Base-by-base conservation (phyloP, 148 eudicot species). In the Agrostemma githago region DNA sequence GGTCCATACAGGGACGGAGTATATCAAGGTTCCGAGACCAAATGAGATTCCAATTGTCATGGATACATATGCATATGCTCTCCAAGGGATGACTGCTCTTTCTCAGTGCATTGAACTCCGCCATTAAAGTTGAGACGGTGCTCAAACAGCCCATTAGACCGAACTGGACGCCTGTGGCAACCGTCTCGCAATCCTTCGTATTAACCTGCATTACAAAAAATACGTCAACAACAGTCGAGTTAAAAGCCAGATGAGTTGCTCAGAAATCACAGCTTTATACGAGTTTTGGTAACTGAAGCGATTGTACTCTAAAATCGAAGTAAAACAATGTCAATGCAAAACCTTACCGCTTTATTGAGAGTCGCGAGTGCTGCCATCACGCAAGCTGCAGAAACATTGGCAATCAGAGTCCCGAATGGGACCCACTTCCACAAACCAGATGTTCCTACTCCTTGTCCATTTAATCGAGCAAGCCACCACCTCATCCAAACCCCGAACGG, bases 61-160 rank as follows among this genome's bases (percentile, higher is more conserved):
- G 14, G 71, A 19, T 56, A 91, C 98, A 83, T 94, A 94, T 17
- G 72, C 88, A 67, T 92, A 84, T 17, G 97, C 96, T 79, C 93
- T 86, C 97, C 93, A 89, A 0, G n/a, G 92, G 84, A 5, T 79
- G 83, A 56, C 67, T 71, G 77, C 95, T 91, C 74, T 70, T 76
- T 72, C 89, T 85, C 93, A 94, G 87, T 5, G 84, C 89, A 74
- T 87, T 81, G 57, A 84, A 89, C 75, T 95, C 98, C 2, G 92
- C 93, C 72, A 95, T 84, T 81, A 92, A 92, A 6, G 97, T 95
- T 10, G 97, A 95, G 39, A 95, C 98, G 5, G 98, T 92, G 82
- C 98, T 92, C 65, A 95, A 82, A 74, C 91, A 89, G 26, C 98
- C 97, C 82, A 88, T 43, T 14, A 93, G 67, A 2, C 98, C 98